phyloP scores from a whole-genome alignment of 1,139 yeast species.

The Kodamaea sp. region DNA sequence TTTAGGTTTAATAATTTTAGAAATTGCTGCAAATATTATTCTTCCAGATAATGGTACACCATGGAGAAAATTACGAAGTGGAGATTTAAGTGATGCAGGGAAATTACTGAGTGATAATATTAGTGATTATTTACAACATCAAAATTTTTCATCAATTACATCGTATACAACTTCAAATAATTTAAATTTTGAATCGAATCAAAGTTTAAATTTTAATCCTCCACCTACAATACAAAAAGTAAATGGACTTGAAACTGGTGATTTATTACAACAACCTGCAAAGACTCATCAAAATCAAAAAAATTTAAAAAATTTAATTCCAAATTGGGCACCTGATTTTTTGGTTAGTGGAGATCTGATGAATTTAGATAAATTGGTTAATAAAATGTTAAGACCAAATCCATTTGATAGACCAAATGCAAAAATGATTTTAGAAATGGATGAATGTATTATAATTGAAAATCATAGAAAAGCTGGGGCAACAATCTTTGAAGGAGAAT shows the following conservation, averaged over 20 bases:
- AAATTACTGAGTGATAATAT: conserved; percentile 59
- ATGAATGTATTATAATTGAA: conserved; percentile 78
- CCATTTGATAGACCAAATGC: conserved; percentile 86
- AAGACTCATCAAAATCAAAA: conserved; percentile 1
- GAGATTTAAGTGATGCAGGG: conserved; percentile 95
- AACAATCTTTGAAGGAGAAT: conserved; percentile 93
- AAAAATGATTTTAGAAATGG: conserved; percentile 57
- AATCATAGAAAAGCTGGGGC: conserved; percentile 89
- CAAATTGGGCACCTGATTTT: conserved; percentile 84
- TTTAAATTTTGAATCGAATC: too few relatives aligned
- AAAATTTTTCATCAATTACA: conserved; percentile 35
- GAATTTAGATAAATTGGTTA: conserved; percentile 74
- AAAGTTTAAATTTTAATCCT: conserved; percentile 3
- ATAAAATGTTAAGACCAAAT: conserved; percentile 85
- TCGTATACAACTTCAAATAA: conserved; percentile 14
- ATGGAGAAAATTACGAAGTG: conserved; percentile 94
- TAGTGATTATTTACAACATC: conserved; percentile 43
- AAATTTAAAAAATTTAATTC: conserved; percentile 33
- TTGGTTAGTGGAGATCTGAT: conserved; percentile 64
- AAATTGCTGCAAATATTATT: conserved; percentile 92
- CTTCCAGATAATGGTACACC: conserved; percentile 95
- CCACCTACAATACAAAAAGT: conserved; percentile 12
- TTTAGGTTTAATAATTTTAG: conserved; percentile 86
- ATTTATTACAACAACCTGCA: neutral
- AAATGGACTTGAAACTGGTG: too few relatives aligned